A percentile compares a stretch with the other conserved stretches of the same genome.
Evolutionary conservation across 257 asterid genomes (phyloP).

Genomic region (Lycium ferocissimum): DNA sequence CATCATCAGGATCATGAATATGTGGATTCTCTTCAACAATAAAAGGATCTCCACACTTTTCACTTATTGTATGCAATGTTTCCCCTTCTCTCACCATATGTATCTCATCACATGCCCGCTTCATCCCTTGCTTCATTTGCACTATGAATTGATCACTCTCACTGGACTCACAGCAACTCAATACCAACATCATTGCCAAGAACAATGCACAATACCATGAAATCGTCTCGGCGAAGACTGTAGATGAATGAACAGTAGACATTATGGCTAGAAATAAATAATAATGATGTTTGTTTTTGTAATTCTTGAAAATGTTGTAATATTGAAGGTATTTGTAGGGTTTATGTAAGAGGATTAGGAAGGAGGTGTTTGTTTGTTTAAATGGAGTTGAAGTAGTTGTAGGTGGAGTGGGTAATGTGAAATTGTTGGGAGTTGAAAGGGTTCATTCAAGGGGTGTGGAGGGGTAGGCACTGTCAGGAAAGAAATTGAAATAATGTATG

Average conservation of each 20-base stretch:
- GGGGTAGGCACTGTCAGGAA: constrained; percentile 41
- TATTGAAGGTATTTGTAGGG: constrained; percentile 33
- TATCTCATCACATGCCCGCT: constrained; percentile 61
- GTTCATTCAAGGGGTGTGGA: constrained; percentile 35
- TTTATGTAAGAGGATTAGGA: constrained; percentile 16
- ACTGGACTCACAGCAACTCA: constrained; percentile 64
- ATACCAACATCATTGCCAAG: constrained; percentile 57
- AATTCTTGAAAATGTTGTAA: background rate
- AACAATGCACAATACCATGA: constrained; percentile 64
- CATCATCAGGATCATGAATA: constrained; percentile 80
- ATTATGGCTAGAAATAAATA: constrained; percentile 28
- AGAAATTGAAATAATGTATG: constrained; percentile 29
- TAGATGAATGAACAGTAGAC: constrained; percentile 47
- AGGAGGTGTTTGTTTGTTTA: background rate
- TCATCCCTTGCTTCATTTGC: constrained; percentile 13
- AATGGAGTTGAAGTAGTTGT: constrained; percentile 24
- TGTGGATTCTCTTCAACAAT: constrained; percentile 81
- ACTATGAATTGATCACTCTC: constrained; percentile 37
- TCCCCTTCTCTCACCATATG: constrained; percentile 72
- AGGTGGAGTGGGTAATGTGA: constrained; percentile 25
- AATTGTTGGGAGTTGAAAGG: constrained; percentile 38
- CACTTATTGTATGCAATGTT: constrained; percentile 69
- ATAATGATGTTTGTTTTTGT: background rate
- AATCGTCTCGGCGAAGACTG: constrained; percentile 53
- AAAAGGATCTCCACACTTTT: constrained; percentile 69